These are phyloP conservation scores for Elsinoe batatas DNA, from an alignment of 2,329 filamentous ascomycete species.

Conservation along the genomic window DNA sequence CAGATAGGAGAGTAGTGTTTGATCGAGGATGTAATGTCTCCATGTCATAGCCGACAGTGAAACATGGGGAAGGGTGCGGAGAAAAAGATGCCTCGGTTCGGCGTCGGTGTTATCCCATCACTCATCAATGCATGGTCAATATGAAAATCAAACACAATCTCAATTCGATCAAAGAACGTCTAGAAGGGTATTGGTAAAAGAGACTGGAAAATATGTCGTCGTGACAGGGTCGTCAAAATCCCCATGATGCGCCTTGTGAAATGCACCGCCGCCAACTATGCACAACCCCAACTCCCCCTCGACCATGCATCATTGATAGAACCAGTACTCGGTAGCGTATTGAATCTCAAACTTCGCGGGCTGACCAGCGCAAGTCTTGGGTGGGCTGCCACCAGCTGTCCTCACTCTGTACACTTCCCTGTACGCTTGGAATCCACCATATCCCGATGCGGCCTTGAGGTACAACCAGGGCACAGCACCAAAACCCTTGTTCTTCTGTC, in stretches of 20 bases:
- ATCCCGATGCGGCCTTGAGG: conserved; percentile 43
- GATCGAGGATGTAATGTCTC: neutral
- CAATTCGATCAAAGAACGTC: conserved; percentile 1
- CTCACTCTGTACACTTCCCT: conserved; percentile 73
- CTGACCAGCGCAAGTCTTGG: conserved; percentile 60
- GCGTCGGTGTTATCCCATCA: neutral
- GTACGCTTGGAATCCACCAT: conserved; percentile 47
- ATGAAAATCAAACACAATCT: neutral
- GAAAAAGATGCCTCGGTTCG: conserved; percentile 11
- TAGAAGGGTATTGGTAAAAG: conserved; percentile 8
- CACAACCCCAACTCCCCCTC: neutral
- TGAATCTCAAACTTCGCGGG: conserved; percentile 57
- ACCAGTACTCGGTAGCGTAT: conserved; percentile 76
- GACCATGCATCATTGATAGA: conserved; percentile 25
- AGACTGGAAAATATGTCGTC: neutral
- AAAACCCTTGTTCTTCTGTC: conserved; percentile 49
- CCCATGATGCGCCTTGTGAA: neutral
- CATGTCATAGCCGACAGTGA: conserved; percentile 1
- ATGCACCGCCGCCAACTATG: conserved; percentile 1
- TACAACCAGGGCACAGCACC: conserved; percentile 73
- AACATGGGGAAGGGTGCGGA: conserved; percentile 9
- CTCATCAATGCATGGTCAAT: neutral
- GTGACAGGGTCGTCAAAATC: neutral
- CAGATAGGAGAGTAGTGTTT: neutral
- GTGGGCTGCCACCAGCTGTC: conserved; percentile 72